Evolutionary conservation across 177 flowering plant genomes (phyloP), one percentile per base, ranked within the genome.

Genomic region (Vitis hybrid): DNA sequence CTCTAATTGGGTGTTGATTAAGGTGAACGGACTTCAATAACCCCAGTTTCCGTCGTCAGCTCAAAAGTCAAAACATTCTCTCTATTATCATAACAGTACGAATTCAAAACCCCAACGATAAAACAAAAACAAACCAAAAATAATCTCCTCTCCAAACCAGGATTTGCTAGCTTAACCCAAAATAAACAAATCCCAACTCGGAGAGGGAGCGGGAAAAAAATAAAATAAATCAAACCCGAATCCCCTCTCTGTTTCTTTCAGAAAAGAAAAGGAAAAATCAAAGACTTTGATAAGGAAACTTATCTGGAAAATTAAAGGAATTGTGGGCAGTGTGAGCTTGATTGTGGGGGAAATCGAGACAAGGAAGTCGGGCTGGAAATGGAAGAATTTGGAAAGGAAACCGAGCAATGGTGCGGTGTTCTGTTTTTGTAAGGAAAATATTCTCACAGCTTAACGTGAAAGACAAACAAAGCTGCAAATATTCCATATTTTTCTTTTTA

Each of bases 361-460:
- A 49, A 56, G 49, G 62, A 11, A 51, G 3, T 12, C 13, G 51
- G 14, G 11, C 35, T 1, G 46, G 9, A n/a, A 51, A 48, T 48
- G 18, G 19, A 7, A 13, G 55, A 66, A 27, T 52, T 67, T 6
- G 68, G 70, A 54, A 69, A 64, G 66, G 56, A 57, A 65, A 58
- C 56, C 66, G 68, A 52, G 60, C 55, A 68, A 70, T n/a, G 57
- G 9, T 8, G 18, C n/a, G 54, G 60, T 50, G 55, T 56, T 52
- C 50, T 60, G 21, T 60, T 72, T 51, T 67, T 67, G 67, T 62
- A 27, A 65, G 52, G 54, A 52, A 3, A 66, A 62, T 71, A 73
- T 66, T 71, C 70, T 75, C 69, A 63, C 70, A 52, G 61, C 81
- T 72, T 72, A 50, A 73, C 79, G 81, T 78, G 24, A 55, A 75